phyloP scores from a whole-genome alignment of 768 basidiomycete species.

The Clathrus columnatus region DNA sequence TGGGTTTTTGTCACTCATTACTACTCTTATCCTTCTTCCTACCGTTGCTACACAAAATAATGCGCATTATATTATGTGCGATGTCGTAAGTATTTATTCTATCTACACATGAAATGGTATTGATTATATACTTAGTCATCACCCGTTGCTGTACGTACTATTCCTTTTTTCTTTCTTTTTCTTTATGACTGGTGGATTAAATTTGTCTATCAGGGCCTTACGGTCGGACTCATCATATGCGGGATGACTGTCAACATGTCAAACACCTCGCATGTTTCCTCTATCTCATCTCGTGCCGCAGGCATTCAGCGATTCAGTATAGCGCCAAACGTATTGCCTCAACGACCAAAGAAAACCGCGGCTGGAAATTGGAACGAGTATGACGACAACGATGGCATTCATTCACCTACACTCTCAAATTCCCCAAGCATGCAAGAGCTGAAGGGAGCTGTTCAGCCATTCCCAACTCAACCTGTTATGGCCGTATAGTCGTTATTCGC shows the following conservation, averaged over 20 bases:
- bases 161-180: not conserved
- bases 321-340: not conserved
- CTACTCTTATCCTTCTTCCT: conserved; percentile 1
- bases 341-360: not conserved
- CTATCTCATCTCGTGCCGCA: not conserved
- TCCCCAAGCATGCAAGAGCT: not conserved
- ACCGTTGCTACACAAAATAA: not conserved
- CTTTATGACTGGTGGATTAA: not conserved
- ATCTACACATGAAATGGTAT: not conserved
- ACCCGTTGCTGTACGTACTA: not conserved
- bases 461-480: no score
- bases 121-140: conserved; percentile 2
- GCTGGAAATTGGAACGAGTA: not conserved
- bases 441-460: no score
- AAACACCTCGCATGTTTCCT: not conserved
- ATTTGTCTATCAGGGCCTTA: not conserved
- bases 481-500: no score
- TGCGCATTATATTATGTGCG: conserved; percentile 5
- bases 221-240: not conserved
- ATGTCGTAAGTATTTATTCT: conserved; percentile 7
- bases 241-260: conserved; percentile 6
- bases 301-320: conserved; percentile 2
- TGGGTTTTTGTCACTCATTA: not conserved
- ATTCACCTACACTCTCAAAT: not conserved
- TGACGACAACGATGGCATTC: not conserved